Base-by-base conservation (phyloP, 2,329 filamentous ascomycete genomes). In the Myriosclerotinia scirpicola region DNA sequence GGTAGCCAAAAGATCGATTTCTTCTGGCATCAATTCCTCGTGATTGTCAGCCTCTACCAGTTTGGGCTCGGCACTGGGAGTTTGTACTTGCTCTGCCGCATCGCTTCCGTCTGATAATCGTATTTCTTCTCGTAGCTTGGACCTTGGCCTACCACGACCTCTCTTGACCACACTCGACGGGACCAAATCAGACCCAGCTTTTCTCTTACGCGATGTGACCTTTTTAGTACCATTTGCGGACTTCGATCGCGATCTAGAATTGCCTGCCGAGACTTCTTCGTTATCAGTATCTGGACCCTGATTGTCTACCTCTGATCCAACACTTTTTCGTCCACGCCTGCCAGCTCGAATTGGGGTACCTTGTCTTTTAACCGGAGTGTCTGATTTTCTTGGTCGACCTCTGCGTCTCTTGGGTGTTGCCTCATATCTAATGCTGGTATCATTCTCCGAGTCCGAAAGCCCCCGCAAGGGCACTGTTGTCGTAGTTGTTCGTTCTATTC, bases 351-450 rank as follows among this genome's bases (percentile, higher is more conserved):
- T 68, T 9, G 72, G 73, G 38, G 75, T 75, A 42, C 66, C 55
- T 6, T 67, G 69, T 55, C 72, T 74, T 54, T 74, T 75, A 6
- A 67, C 78, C 42, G 77, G 75, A 70, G 77, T 77, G 50, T 73
- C 71, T 36, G 80, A 79, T 70, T 81, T 82, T 55, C 78, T 76
- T 44, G 79, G 79, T 54, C 80, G 76, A 26, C 79, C 79, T 72
- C 78, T 77, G 55, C 75, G 75, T 71, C 75, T 77, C 69, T 77
- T 78, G 1, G 80, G 79, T 0, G 80, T 79, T 38, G 75, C 74
- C 26, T 75, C 63, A 38, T 65, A 50, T 30, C 71, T 65, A 17
- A 64, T 62, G 22, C 71, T 67, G 15, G 59, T 55, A 53, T 75
- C 71, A 54, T 70, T 68, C 38, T 75, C 75, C 1, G 73, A 72